Percentiles rank a stretch among this genome's conserved stretches.
These are phyloP conservation scores for Tothia fuscella DNA, from an alignment of 2,329 filamentous ascomycete genomes.

Conservation along the genomic window DNA sequence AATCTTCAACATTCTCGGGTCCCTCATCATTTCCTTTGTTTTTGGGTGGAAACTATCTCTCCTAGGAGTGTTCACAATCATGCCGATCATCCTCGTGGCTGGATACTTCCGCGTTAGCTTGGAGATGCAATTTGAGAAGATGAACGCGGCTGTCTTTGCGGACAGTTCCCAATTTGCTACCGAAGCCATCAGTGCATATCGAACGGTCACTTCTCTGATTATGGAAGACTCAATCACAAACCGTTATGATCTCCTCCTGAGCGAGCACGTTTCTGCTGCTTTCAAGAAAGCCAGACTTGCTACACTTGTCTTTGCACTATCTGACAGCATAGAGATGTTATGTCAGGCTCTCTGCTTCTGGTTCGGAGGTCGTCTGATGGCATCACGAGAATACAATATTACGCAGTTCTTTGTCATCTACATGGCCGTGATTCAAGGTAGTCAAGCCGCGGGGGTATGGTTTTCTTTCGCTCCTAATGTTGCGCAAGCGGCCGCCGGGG, in stretches of 20 bases:
- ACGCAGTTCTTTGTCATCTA: conserved; percentile 42
- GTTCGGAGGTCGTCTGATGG: conserved; percentile 32
- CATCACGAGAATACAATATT: conserved; percentile 34
- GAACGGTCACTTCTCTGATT: conserved; percentile 58
- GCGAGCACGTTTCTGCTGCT: conserved; percentile 45
- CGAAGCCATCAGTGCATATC: conserved; percentile 61
- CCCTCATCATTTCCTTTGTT: conserved; percentile 53
- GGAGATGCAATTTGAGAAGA: conserved; percentile 55
- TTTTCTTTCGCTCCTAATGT: conserved; percentile 34
- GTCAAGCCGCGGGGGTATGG: conserved; percentile 26
- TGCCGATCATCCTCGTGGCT: conserved; percentile 39
- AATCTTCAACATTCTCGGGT: conserved; percentile 53
- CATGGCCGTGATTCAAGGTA: conserved; percentile 37
- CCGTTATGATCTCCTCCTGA: conserved; percentile 49
- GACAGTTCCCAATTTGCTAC: conserved; percentile 64
- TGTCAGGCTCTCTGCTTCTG: conserved; percentile 52
- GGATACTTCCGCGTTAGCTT: conserved; percentile 41
- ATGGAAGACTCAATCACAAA: conserved; percentile 54
- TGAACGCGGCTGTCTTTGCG: conserved; percentile 56
- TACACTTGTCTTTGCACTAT: conserved; percentile 55
- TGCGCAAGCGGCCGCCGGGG: conserved; percentile 24
- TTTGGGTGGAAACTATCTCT: conserved; percentile 69
- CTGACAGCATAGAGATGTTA: conserved; percentile 53
- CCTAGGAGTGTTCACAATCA: conserved; percentile 49
- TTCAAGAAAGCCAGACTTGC: conserved; percentile 50